Evolutionary conservation across 2,329 filamentous ascomycete species (phyloP).

Genomic region (Stagonosporopsis tanaceti): DNA sequence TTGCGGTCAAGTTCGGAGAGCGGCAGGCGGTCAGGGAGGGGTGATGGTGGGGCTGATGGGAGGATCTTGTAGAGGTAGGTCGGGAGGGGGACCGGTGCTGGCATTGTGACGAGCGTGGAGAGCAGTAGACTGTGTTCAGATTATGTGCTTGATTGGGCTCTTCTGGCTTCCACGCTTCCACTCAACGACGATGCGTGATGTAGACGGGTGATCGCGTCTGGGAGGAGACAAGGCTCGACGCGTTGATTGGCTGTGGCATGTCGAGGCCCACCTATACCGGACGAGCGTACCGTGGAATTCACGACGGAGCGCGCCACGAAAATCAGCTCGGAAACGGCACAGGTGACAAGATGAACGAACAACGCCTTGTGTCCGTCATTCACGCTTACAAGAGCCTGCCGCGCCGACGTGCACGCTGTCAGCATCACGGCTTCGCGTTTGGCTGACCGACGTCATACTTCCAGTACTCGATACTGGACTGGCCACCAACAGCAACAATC

Average conservation of each 20-base stretch:
- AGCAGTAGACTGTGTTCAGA: not conserved
- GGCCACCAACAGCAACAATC: constrained; percentile 3
- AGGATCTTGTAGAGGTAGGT: constrained; percentile 67
- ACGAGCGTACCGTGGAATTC: constrained; percentile 15
- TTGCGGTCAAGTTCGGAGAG: constrained; percentile 66
- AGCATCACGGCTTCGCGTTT: constrained; percentile 3
- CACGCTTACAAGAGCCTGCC: not conserved
- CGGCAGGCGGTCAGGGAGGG: constrained; percentile 63
- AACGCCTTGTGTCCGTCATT: not conserved
- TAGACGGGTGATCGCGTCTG: constrained; percentile 2
- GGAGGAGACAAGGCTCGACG: constrained; percentile 10
- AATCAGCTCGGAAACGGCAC: constrained; percentile 21
- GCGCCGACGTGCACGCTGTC: not conserved
- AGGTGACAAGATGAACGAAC: constrained; percentile 15
- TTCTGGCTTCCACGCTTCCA: not conserved
- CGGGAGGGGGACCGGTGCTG: constrained; percentile 44
- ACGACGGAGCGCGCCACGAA: constrained; percentile 22
- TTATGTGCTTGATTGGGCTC: not conserved
- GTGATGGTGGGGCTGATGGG: constrained; percentile 60
- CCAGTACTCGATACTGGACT: constrained; percentile 3
- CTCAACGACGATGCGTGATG: constrained; percentile 2
- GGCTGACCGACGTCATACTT: constrained; percentile 17
- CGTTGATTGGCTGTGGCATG: constrained; percentile 12
- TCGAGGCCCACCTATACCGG: constrained; percentile 10
- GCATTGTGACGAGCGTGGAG: constrained; percentile 28